Conservation (phyloP, 2,329 filamentous ascomycete genomes). For the Penicillium concentricum region DNA sequence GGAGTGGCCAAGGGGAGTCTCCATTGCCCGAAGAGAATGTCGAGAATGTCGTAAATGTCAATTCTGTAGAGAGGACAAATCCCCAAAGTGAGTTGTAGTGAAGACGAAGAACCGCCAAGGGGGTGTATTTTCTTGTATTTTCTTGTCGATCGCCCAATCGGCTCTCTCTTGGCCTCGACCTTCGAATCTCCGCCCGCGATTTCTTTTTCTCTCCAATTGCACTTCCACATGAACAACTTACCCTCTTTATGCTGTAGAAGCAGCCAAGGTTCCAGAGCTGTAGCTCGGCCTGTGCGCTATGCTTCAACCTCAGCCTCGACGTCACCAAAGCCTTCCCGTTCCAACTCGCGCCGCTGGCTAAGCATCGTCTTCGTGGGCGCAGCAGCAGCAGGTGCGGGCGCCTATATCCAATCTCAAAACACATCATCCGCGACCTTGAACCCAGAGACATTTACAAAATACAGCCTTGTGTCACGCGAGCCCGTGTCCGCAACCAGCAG, state of each 20-base stretch:
- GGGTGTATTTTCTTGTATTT: conserved; percentile 7
- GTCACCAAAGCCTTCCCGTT: conserved; percentile 14
- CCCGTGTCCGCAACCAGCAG: conserved; percentile 48
- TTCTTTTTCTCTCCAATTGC: conserved; percentile 1
- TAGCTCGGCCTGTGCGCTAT: conserved; percentile 22
- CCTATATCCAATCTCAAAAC: conserved; percentile 34
- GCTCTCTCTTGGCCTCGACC: conserved; percentile 13
- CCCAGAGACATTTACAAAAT: conserved; percentile 41
- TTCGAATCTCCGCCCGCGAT: conserved; percentile 17
- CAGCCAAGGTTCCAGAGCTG: conserved; percentile 8
- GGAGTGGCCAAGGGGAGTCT: conserved; percentile 3
- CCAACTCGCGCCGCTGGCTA: conserved; percentile 34
- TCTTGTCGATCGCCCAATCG: conserved; percentile 25
- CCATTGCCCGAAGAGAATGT: conserved; percentile 10
- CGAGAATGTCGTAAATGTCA: conserved; percentile 1
- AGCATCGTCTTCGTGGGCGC: conserved; percentile 35
- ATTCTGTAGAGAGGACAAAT: neutral
- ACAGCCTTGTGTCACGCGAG: conserved; percentile 43
- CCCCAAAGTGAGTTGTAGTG: neutral
- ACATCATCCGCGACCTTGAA: conserved; percentile 32
- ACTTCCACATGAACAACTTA: conserved; percentile 14
- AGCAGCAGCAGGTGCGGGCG: conserved; percentile 38
- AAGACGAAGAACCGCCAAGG: conserved; percentile 15
- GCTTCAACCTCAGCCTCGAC: conserved; percentile 19
- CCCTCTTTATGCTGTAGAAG: conserved; percentile 13